phyloP scores from a whole-genome alignment of 495 filamentous ascomycete genomes.

The Ascobolus immersus region DNA sequence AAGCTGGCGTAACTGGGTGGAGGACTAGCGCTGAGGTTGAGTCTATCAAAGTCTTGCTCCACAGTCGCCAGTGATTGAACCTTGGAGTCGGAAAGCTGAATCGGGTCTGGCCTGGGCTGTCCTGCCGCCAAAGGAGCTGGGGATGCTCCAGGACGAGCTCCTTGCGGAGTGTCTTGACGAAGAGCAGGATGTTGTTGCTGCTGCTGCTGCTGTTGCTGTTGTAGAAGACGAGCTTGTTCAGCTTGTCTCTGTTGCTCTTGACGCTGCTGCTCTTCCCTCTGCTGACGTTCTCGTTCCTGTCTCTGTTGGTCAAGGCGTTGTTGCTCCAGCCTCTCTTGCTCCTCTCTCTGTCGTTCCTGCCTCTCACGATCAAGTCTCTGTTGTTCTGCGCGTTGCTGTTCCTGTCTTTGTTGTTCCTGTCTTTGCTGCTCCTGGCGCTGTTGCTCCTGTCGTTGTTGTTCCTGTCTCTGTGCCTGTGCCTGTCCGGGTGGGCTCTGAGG shows the following conservation, averaged over 20 bases:
- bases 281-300: no score
- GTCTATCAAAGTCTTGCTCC: no score
- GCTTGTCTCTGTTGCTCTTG: conserved; percentile 1
- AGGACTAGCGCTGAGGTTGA: neutral
- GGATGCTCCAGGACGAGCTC: conserved; percentile 7
- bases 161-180: conserved; percentile 14
- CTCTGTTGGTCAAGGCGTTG: conserved; percentile 8
- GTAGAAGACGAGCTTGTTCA: no score
- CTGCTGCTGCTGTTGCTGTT: conserved; percentile 16
- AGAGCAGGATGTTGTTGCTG: conserved; percentile 12
- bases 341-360: no score
- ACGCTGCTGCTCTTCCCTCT: conserved; percentile 9
- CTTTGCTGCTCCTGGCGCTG: conserved; percentile 9
- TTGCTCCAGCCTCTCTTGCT: no score
- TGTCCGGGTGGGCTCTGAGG: conserved; percentile 17
- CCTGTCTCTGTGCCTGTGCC: neutral
- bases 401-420: neutral
- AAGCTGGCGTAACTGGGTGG: conserved; percentile 8
- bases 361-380: no score
- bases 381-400: neutral
- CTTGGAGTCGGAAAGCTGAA: no score
- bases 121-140: neutral
- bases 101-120: no score
- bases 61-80: no score
- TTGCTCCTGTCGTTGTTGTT: conserved; percentile 4